Evolutionary conservation across 768 basidiomycete genomes (phyloP).

Genomic region (Suillus cothurnatus): DNA sequence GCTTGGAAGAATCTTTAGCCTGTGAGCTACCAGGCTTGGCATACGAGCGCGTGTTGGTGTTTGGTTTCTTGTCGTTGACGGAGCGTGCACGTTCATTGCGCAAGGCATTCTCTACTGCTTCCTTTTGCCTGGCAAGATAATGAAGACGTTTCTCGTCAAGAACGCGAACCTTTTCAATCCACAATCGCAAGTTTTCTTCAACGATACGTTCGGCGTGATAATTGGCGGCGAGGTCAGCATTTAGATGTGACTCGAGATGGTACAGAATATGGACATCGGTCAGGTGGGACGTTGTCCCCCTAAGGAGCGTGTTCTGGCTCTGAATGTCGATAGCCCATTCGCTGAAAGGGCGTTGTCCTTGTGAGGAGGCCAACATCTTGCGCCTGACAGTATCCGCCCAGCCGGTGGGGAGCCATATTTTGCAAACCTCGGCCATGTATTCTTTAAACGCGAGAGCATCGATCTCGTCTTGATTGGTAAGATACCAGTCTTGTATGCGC

Average conservation of each 20-base stretch:
- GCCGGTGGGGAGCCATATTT: conserved; percentile 10
- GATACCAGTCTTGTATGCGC: conserved; percentile 12
- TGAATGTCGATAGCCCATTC: background rate
- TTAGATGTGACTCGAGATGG: conserved; percentile 9
- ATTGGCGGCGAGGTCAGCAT: background rate
- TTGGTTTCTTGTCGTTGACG: no score
- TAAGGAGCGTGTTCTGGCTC: conserved; percentile 1
- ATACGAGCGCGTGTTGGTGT: no score
- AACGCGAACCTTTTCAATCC: conserved; percentile 1
- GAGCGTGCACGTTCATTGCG: background rate
- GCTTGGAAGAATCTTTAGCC: background rate
- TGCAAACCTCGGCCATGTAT: conserved; percentile 8
- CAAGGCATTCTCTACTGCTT: background rate
- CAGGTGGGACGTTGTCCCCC: background rate
- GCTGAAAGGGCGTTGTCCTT: background rate
- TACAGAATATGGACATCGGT: background rate
- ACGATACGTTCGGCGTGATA: background rate
- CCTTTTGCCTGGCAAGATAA: background rate
- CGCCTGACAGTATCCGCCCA: conserved; percentile 5
- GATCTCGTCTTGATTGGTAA: background rate
- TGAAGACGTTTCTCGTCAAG: conserved; percentile 4
- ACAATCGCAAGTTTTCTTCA: conserved; percentile 4
- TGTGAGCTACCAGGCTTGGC: no score
- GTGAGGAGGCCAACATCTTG: background rate
- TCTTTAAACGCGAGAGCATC: background rate